These are phyloP conservation scores for Kluyveromyces lactis DNA, from an alignment of 805 yeast genomes.

Conservation along the genomic window DNA sequence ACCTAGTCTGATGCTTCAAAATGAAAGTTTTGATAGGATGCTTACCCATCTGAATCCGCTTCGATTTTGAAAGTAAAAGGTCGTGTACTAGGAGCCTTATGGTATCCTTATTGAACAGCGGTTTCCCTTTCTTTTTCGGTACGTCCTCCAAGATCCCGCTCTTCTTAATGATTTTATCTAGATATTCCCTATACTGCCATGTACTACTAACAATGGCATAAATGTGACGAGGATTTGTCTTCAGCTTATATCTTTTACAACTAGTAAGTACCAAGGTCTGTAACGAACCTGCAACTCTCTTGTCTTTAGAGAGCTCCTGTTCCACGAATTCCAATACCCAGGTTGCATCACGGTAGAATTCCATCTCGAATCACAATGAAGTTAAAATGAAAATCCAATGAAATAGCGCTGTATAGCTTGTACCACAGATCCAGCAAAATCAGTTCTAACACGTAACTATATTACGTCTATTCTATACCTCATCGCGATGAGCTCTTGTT, in stretches of 20 bases:
- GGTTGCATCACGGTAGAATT: constrained; percentile 34
- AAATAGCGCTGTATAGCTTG: too few relatives aligned
- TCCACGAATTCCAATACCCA: constrained; percentile 30
- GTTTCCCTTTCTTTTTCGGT: constrained; percentile 39
- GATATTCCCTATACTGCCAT: constrained; percentile 57
- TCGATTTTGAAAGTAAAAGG: constrained; percentile 61
- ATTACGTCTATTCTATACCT: too few relatives aligned
- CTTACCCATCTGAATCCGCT: constrained; percentile 83
- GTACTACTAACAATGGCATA: constrained; percentile 80
- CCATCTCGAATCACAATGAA: constrained; percentile 16
- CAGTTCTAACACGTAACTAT: too few relatives aligned
- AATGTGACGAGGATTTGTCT: constrained; percentile 73
- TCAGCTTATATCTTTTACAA: constrained; percentile 38
- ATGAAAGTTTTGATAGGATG: constrained; percentile 78
- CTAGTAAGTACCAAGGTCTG: constrained; percentile 45
- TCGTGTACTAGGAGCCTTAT: constrained; percentile 67
- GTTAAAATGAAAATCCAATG: too few relatives aligned
- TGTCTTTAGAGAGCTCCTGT: constrained; percentile 22
- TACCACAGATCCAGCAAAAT: too few relatives aligned
- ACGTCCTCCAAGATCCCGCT: constrained; percentile 50
- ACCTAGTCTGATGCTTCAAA: constrained; percentile 67
- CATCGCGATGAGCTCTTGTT: too few relatives aligned
- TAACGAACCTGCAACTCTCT: constrained; percentile 40
- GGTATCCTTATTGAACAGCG: constrained; percentile 33
- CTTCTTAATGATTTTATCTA: constrained; percentile 54